Conservation (phyloP, 257 asterid species). For the Ophiorrhiza pumila region DNA sequence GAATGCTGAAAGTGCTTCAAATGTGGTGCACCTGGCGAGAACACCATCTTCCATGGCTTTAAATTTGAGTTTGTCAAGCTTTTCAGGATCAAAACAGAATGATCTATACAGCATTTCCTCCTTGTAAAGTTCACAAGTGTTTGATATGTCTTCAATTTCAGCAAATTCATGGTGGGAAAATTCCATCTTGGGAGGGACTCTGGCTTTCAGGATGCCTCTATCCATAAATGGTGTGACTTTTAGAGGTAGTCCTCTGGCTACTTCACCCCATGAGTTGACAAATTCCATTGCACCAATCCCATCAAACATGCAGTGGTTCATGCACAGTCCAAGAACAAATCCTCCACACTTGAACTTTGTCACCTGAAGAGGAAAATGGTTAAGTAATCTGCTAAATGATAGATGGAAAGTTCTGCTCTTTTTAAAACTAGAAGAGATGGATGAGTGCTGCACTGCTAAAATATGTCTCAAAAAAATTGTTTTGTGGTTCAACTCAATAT, state of each 20-base stretch:
- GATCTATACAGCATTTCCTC: slow-evolving; percentile 64
- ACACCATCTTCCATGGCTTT: slow-evolving; percentile 50
- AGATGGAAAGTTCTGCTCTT: too few relatives aligned
- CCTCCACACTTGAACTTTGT: slow-evolving; percentile 94
- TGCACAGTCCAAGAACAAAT: slow-evolving; percentile 74
- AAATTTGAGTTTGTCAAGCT: slow-evolving; percentile 48
- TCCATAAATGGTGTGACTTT: slow-evolving; percentile 71
- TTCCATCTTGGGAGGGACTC: slow-evolving; percentile 61
- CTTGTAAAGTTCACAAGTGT: slow-evolving; percentile 50
- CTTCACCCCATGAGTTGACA: slow-evolving; percentile 80
- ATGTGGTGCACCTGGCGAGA: slow-evolving; percentile 61
- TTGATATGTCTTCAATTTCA: slow-evolving; percentile 62
- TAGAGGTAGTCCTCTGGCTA: slow-evolving; percentile 55
- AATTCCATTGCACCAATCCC: slow-evolving; percentile 93
- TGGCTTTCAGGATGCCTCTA: slow-evolving; percentile 58
- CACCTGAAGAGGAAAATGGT: slow-evolving; percentile 33
- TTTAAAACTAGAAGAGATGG: too few relatives aligned
- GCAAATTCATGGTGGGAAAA: slow-evolving; percentile 76
- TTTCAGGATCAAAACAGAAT: slow-evolving; percentile 66
- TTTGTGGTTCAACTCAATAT: too few relatives aligned
- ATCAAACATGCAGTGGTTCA: slow-evolving; percentile 91
- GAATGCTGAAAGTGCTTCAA: slow-evolving; percentile 82
- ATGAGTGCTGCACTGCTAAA: too few relatives aligned
- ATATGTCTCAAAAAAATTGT: too few relatives aligned
- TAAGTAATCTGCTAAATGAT: too few relatives aligned